Conservation (phyloP, 805 yeast genomes). For the Saccharomyces mikatae region DNA sequence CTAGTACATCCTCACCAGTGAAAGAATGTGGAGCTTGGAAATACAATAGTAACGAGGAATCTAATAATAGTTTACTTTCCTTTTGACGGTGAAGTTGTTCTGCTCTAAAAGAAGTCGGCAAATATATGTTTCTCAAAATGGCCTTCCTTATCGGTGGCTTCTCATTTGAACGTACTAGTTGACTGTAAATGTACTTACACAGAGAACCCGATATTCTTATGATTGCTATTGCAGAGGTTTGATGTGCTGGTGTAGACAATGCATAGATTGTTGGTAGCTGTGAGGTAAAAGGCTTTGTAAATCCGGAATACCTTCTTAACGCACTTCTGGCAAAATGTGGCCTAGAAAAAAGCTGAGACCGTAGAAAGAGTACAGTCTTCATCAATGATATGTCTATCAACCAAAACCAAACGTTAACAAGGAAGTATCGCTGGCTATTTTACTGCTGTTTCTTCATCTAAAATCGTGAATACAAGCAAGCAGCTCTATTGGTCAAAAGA, state of each 20-base stretch:
- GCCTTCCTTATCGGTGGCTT: conserved; percentile 43
- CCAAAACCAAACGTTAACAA: not conserved
- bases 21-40: conserved; percentile 71
- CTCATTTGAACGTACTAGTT: conserved; percentile 36
- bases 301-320: not conserved
- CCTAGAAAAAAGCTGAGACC: not conserved
- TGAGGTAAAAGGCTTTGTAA: not conserved
- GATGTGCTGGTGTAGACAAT: conserved; percentile 69
- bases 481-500: not conserved
- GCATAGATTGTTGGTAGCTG: conserved; percentile 75
- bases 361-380: not conserved
- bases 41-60: conserved; percentile 64
- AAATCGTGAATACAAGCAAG: not conserved
- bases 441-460: not conserved
- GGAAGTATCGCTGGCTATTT: not conserved
- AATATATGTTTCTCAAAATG: conserved; percentile 47
- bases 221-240: conserved; percentile 76
- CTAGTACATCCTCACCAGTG: conserved; percentile 88
- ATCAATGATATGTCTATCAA: not conserved
- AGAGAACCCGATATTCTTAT: conserved; percentile 74
- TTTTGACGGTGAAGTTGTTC: not conserved
- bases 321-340: not conserved
- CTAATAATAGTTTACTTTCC: conserved; percentile 40
- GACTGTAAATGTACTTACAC: conserved; percentile 37
- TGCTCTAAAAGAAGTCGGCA: conserved; percentile 23